Percentiles rank a stretch among this genome's conserved stretches.
Evolutionary conservation across 345 rosid genomes (phyloP).

Genomic region (Fremontodendron californicum): DNA sequence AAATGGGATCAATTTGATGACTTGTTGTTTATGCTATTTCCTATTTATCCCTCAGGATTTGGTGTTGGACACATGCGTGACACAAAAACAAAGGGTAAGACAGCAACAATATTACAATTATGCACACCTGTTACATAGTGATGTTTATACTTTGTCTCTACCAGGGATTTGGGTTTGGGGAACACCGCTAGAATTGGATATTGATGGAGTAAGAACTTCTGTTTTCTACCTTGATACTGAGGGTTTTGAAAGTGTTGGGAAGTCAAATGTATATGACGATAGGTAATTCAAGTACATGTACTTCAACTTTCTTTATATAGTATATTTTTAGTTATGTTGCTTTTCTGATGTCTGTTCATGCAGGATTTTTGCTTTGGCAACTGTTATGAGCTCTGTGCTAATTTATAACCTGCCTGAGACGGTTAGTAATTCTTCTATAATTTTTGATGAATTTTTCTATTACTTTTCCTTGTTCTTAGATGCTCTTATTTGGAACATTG

Average conservation of each 20-base stretch:
- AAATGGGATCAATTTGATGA: constrained; percentile 15
- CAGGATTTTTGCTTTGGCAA: constrained; percentile 98
- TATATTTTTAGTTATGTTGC: constrained; percentile 6
- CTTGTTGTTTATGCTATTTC: constrained; percentile 10
- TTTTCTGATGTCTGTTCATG: constrained; percentile 23
- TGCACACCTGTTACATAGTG: constrained; percentile 8
- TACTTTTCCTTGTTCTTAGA: background rate
- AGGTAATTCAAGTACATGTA: constrained; percentile 42
- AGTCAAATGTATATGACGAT: constrained; percentile 97
- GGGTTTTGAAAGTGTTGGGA: constrained; percentile 98
- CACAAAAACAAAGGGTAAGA: constrained; percentile 91
- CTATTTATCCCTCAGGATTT: constrained; percentile 59
- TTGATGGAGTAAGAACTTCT: constrained; percentile 76
- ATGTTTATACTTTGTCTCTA: constrained; percentile 16
- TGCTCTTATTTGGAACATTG: background rate
- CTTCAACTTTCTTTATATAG: constrained; percentile 6
- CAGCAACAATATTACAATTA: constrained; percentile 4
- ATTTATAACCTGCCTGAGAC: constrained; percentile 95
- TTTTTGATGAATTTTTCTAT: background rate
- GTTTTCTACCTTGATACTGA: constrained; percentile 95
- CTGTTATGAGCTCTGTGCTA: constrained; percentile 96
- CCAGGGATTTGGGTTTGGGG: constrained; percentile 99
- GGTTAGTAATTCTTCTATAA: constrained; percentile 46
- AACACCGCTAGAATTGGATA: constrained; percentile 68
- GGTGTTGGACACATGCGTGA: constrained; percentile 99